Conservation (phyloP, 2,329 filamentous ascomycete species). For the Neocatenulostroma microsporum region DNA sequence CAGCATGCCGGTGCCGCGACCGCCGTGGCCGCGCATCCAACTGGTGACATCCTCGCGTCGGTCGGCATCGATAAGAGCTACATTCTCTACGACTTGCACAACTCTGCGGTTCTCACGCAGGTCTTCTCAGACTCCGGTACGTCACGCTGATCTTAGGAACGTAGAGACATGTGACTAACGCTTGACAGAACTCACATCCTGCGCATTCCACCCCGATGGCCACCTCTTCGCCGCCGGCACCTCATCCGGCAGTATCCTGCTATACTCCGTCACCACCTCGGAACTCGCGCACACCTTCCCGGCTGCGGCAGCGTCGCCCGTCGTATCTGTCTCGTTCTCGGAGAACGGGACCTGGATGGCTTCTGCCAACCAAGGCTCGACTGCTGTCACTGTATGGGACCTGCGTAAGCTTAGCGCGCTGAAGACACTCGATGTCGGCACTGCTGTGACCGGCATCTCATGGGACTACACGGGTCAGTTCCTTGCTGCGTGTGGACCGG, state of each 20-base stretch:
- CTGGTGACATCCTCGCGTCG: slow-evolving; percentile 73
- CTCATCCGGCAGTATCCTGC: slow-evolving; percentile 69
- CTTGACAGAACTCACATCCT: slow-evolving; percentile 59
- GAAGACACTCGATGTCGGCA: slow-evolving; percentile 81
- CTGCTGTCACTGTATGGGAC: slow-evolving; percentile 79
- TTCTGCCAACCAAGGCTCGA: slow-evolving; percentile 68
- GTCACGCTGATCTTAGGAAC: slow-evolving; percentile 28
- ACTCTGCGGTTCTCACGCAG: slow-evolving; percentile 62
- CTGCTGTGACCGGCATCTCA: slow-evolving; percentile 62
- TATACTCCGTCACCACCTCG: slow-evolving; percentile 79
- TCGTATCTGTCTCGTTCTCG: slow-evolving; percentile 75
- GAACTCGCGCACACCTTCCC: slow-evolving; percentile 66
- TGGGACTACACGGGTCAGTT: slow-evolving; percentile 98
- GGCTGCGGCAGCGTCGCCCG: slow-evolving; percentile 49
- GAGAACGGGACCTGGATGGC: slow-evolving; percentile 98
- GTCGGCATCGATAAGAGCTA: slow-evolving; percentile 89
- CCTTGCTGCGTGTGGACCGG: slow-evolving; percentile 70
- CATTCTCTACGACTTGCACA: slow-evolving; percentile 72
- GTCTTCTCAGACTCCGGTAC: slow-evolving; percentile 72
- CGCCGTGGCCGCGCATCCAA: slow-evolving; percentile 71
- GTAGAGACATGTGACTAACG: slow-evolving; percentile 24
- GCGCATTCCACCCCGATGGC: slow-evolving; percentile 93
- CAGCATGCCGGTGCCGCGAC: slow-evolving; percentile 78
- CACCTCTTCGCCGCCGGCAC: slow-evolving; percentile 83
- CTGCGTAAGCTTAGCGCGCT: slow-evolving; percentile 74